A percentile compares a stretch with the other conserved stretches of the same genome.
Conservation (phyloP, 1,139 yeast genomes). For the Yamadazyma sp. region DNA sequence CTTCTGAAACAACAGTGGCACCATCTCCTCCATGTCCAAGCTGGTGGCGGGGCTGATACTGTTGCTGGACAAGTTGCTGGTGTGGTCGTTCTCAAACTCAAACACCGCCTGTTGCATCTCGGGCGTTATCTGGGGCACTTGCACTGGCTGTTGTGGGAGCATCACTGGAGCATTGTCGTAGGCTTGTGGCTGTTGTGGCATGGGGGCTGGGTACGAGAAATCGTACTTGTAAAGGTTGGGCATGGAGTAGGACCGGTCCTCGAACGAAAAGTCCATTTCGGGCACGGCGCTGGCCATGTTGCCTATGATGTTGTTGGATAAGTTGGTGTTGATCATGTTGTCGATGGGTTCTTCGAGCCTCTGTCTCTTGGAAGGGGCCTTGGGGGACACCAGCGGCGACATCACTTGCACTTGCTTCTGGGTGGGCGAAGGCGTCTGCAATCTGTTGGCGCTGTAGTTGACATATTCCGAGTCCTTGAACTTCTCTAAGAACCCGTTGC, state of each 20-base stretch:
- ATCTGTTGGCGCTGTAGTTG: conserved; percentile 10
- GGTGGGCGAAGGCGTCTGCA: background rate
- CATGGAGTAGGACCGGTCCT: conserved; percentile 7
- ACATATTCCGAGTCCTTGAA: conserved; percentile 22
- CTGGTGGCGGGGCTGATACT: conserved; percentile 7
- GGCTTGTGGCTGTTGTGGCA: background rate
- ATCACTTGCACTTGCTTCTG: background rate
- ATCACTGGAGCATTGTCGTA: background rate
- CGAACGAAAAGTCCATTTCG: conserved; percentile 3
- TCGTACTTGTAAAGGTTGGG: conserved; percentile 7
- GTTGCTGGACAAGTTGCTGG: background rate
- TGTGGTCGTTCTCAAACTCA: background rate
- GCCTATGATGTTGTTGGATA: background rate
- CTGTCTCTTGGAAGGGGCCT: background rate
- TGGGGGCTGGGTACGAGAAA: background rate
- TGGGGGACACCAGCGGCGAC: conserved; percentile 3
- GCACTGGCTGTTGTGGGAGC: background rate
- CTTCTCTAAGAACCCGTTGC: conserved; percentile 66
- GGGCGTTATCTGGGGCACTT: background rate
- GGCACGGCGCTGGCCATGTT: background rate
- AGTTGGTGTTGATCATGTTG: background rate
- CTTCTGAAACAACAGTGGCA: conserved; percentile 10
- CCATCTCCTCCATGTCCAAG: conserved; percentile 10
- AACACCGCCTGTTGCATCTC: background rate
- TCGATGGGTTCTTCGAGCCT: background rate